Evolutionary conservation across 495 filamentous ascomycete species (phyloP), one percentile per base, ranked within the genome.

Genomic region (Thermothielavioides terrestris): DNA sequence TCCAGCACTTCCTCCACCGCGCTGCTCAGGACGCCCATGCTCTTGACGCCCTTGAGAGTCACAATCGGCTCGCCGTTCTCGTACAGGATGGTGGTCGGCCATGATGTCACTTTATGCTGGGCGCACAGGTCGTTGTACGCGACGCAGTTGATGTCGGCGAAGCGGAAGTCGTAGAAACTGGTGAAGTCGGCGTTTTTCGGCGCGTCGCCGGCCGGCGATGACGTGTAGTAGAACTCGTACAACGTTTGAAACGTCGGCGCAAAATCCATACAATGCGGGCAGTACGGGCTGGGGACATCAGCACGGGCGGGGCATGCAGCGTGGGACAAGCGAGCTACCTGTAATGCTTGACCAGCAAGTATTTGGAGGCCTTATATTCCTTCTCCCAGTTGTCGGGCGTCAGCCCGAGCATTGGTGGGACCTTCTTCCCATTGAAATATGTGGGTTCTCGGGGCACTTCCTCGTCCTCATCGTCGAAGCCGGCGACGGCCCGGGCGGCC

Each of bases 141-240:
- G 34, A 86, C 62, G 67, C 92, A 98, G 65, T 97, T 88, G 52
- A 98, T 63, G 26, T 75, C 76, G 3, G 76, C 92, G 60, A 97
- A 96, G 57, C 87, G 81, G 68, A 97, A 90, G 66, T 94, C 79
- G 65, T 96, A 97, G 64, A 82, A 92, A 30, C 76, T 71, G n/a
- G 70, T 72, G 45, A 81, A 82, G 42, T 71, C 60, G 22, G 46
- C 40, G 39, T 71, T 55, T 43, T 58, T 61, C 51, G 61, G 48
- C 6, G 46, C 55, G 49, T 41, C 53, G 25, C 62, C 63, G 12
- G 46, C 62, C 10, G 87, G 83, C 58, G 86, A 82, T n/a, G 86
- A 92, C 6, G 91, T 95, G 66, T 90, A 95, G 70, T 96, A 95
- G 68, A 81, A 96, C 66, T 97, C 92, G 70, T 95, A 94, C 20